Conservation (phyloP, 2,329 filamentous ascomycete species). For the Aspergillus sp. region DNA sequence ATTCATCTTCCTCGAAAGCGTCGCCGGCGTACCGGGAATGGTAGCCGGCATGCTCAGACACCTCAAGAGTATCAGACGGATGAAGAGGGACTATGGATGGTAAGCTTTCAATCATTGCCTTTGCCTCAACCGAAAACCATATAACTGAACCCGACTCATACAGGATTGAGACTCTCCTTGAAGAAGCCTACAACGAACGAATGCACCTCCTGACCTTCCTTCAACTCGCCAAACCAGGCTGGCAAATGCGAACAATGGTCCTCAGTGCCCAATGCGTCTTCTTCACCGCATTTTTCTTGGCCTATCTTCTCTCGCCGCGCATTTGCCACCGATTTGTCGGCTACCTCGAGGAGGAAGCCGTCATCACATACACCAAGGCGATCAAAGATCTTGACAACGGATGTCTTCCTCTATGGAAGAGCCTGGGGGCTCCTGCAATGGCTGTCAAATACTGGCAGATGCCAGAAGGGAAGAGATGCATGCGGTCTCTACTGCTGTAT, state of each 20-base stretch:
- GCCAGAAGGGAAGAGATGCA: conserved; percentile 72
- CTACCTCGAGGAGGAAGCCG: conserved; percentile 94
- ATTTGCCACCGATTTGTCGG: conserved; percentile 94
- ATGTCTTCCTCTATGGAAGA: conserved; percentile 70
- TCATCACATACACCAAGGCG: conserved; percentile 87
- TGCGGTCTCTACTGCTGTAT: conserved; percentile 82
- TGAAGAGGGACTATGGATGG: conserved; percentile 92
- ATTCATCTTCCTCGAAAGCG: conserved; percentile 88
- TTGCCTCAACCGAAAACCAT: background rate
- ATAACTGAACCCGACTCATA: background rate
- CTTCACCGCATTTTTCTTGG: conserved; percentile 87
- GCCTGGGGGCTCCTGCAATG: conserved; percentile 76
- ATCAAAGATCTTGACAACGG: conserved; percentile 81
- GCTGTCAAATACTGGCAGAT: conserved; percentile 92
- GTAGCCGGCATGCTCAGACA: conserved; percentile 92
- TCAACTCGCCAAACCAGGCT: conserved; percentile 77
- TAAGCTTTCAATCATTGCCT: conserved; percentile 19
- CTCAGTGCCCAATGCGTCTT: conserved; percentile 90
- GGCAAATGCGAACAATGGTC: conserved; percentile 89
- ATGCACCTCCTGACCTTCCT: conserved; percentile 93
- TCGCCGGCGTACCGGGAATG: conserved; percentile 95
- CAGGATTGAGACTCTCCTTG: conserved; percentile 83
- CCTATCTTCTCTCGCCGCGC: conserved; percentile 77
- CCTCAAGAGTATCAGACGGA: conserved; percentile 70
- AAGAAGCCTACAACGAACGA: conserved; percentile 85